Percentiles rank a stretch among this genome's conserved stretches.
Conservation (phyloP, 2,329 filamentous ascomycete genomes). For the Hortaea sp. region DNA sequence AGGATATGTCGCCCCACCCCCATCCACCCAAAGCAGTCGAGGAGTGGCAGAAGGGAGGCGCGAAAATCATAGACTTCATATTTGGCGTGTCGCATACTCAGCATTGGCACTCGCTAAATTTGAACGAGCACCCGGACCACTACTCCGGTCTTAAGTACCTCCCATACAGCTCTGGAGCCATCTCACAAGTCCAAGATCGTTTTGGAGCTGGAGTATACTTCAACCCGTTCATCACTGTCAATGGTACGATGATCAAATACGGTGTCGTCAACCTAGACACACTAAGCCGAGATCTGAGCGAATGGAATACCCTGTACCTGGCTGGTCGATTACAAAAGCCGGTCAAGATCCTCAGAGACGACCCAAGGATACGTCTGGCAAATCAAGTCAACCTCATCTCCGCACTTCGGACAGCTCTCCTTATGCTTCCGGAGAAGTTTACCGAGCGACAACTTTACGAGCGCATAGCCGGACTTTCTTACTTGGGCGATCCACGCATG, state of each 20-base stretch:
- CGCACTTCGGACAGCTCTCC: slow-evolving; percentile 76
- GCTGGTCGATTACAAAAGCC: slow-evolving; percentile 93
- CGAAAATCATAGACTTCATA: slow-evolving; percentile 98
- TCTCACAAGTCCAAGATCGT: slow-evolving; percentile 75
- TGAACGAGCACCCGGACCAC: slow-evolving; percentile 79
- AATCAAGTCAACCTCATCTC: slow-evolving; percentile 95
- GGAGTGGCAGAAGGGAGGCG: slow-evolving; percentile 74
- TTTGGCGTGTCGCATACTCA: slow-evolving; percentile 90
- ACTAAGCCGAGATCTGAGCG: slow-evolving; percentile 70
- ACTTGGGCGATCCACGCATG: slow-evolving; percentile 96
- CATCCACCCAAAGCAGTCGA: slow-evolving; percentile 70
- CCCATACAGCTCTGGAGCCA: slow-evolving; percentile 61
- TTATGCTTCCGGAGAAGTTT: slow-evolving; percentile 75
- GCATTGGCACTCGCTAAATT: slow-evolving; percentile 93
- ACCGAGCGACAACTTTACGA: slow-evolving; percentile 81
- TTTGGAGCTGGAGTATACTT: slow-evolving; percentile 95
- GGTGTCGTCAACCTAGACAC: slow-evolving; percentile 93
- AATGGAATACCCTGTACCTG: slow-evolving; percentile 94
- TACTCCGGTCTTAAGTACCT: slow-evolving; percentile 79
- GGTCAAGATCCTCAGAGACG: slow-evolving; percentile 92
- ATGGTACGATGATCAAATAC: slow-evolving; percentile 95
- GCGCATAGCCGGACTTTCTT: slow-evolving; percentile 85
- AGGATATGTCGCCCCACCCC: slow-evolving; percentile 57
- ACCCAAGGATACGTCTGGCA: slow-evolving; percentile 80
- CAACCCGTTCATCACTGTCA: slow-evolving; percentile 88